Conservation (phyloP, 345 rosid genomes). For the Zanthoxylum bungeanum region DNA sequence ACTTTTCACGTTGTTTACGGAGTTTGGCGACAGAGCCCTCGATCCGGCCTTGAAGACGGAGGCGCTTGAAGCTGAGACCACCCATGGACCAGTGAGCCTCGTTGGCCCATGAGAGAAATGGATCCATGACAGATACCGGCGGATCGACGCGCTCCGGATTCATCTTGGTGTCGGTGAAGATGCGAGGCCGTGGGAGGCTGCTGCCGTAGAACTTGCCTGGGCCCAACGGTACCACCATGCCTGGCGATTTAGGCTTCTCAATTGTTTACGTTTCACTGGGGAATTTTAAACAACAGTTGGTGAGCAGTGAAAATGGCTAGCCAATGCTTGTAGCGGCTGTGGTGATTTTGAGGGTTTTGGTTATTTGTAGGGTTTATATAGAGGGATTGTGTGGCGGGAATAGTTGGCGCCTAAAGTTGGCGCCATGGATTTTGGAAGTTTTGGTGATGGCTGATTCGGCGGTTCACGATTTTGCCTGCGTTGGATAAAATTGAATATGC, state of each 20-base stretch:
- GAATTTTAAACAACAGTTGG: conserved; percentile 9
- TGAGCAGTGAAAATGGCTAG: neutral
- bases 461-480: neutral
- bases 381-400: conserved; percentile 33
- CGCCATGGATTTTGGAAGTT: conserved; percentile 15
- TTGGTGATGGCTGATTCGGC: neutral
- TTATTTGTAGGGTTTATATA: neutral
- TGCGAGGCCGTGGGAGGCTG: conserved; percentile 87
- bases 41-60: conserved; percentile 87
- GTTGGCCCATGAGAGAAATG: conserved; percentile 79
- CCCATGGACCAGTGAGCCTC: conserved; percentile 99
- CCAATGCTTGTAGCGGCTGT: neutral
- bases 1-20: conserved; percentile 45
- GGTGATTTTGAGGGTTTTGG: neutral
- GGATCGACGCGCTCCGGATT: conserved; percentile 65
- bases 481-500: neutral
- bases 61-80: conserved; percentile 76
- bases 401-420: conserved; percentile 39
- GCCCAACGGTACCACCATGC: conserved; percentile 50
- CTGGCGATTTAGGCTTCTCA: neutral
- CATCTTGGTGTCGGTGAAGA: conserved; percentile 49
- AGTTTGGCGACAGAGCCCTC: conserved; percentile 69
- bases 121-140: conserved; percentile 63
- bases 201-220: conserved; percentile 86
- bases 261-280: neutral